phyloP scores from a whole-genome alignment of 495 filamentous ascomycete species.

The Durotheca rogersii region DNA sequence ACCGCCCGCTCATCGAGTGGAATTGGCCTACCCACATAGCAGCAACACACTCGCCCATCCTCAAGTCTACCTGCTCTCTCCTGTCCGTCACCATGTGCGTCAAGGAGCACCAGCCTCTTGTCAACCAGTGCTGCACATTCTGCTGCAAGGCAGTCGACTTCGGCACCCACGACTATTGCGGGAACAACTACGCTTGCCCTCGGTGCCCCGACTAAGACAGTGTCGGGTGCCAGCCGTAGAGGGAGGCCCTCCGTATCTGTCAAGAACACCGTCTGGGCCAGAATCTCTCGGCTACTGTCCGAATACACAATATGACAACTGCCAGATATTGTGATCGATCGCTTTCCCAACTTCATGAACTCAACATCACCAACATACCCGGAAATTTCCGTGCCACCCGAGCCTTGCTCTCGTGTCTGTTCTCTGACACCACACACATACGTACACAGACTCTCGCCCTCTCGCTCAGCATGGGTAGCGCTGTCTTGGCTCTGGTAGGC shows the following conservation, averaged over 20 bases:
- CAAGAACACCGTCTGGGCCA: conserved; percentile 23
- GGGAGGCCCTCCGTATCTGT: neutral
- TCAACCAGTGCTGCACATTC: conserved; percentile 54
- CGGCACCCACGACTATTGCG: conserved; percentile 55
- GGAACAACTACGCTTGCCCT: conserved; percentile 43
- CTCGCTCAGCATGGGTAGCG: too few species aligned
- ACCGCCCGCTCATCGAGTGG: conserved; percentile 14
- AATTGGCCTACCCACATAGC: conserved; percentile 15
- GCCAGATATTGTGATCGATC: neutral
- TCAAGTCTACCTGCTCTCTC: neutral
- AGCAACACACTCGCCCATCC: too few species aligned
- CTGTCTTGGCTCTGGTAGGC: too few species aligned
- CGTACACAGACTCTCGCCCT: too few species aligned
- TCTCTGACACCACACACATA: too few species aligned
- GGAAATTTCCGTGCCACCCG: neutral
- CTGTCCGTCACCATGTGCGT: conserved; percentile 44
- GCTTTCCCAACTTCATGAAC: neutral
- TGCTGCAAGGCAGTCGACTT: conserved; percentile 56
- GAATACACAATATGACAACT: conserved; percentile 1
- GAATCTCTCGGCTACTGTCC: conserved; percentile 20
- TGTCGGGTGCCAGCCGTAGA: conserved; percentile 17
- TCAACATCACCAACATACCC: neutral
- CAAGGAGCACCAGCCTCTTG: conserved; percentile 47
- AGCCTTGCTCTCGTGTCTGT: neutral
- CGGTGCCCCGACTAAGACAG: conserved; percentile 46